Evolutionary conservation across 2,329 filamentous ascomycete species (phyloP).

Genomic region (Nakataea oryzae): DNA sequence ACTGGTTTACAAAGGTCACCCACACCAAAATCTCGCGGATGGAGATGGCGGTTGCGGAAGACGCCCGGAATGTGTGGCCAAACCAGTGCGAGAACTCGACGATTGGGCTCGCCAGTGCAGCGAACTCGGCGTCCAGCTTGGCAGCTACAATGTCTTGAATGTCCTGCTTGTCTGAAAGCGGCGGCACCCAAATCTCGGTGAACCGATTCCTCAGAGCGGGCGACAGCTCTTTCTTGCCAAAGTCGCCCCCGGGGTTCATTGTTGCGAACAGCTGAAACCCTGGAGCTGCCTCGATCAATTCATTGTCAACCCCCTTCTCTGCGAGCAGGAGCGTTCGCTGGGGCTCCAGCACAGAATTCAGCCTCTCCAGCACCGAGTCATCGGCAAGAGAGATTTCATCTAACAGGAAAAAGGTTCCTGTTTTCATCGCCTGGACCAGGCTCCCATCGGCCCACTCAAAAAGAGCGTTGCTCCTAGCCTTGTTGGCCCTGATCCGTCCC

Average conservation of each 20-base stretch:
- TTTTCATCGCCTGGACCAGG: constrained; percentile 86
- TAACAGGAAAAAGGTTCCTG: constrained; percentile 81
- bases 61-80: constrained; percentile 67
- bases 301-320: constrained; percentile 82
- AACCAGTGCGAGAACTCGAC: constrained; percentile 92
- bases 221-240: constrained; percentile 94
- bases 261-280: constrained; percentile 96
- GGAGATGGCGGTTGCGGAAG: constrained; percentile 67
- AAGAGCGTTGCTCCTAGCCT: constrained; percentile 64
- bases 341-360: constrained; percentile 94
- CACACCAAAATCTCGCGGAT: constrained; percentile 88
- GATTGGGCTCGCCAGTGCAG: constrained; percentile 55
- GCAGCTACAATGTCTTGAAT: constrained; percentile 75
- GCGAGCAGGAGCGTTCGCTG: constrained; percentile 78
- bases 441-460: constrained; percentile 97
- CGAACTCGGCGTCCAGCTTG: constrained; percentile 52
- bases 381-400: constrained; percentile 98
- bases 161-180: constrained; percentile 75
- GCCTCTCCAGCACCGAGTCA: constrained; percentile 87
- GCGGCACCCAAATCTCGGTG: constrained; percentile 96
- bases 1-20: constrained; percentile 83
- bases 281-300: constrained; percentile 61
- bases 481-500: constrained; percentile 33
- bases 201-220: constrained; percentile 92
- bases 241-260: constrained; percentile 98